Evolutionary conservation across 2,329 filamentous ascomycete genomes (phyloP), one percentile per base, ranked within the genome.

Genomic region (Graphiopsis chlorocephala): DNA sequence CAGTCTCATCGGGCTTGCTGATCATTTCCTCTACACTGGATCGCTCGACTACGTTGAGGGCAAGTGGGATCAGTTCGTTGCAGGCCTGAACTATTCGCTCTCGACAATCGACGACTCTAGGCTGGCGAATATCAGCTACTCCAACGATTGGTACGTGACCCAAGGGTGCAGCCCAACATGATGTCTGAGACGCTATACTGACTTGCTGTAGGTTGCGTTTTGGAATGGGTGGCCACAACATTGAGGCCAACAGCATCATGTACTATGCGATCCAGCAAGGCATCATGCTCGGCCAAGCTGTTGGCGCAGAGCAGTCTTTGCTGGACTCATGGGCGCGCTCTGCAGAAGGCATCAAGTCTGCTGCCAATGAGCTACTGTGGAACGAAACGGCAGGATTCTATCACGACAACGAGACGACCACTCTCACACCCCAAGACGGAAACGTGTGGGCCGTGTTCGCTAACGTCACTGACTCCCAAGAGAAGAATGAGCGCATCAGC

Each of bases 361-460:
- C 80, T 10, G 84, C 85, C 14, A 67, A 68, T 20, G 60, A 55
- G 0, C 55, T 73, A 1, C 63, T 68, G 47, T 74, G 70, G 62
- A 70, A 72, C 38, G 71, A 64, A 5, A 58, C 60, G 20, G 72
- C 71, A 23, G 72, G 74, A 7, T 72, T 75, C 7, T 80, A 78
- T 71, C 73, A 72, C 52, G 77, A 80, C 66, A 79, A 78, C 61
- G 73, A 74, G 11, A 77, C 75, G 8, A 78, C 77, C 6, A 71
- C 68, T 5, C 71, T 79, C 1, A 69, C 74, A 66, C 85, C 86
- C 0, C 86, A 90, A 75, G 86, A 88, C 67, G 85, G 78, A 6
- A 80, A 80, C 62, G 68, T 72, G 56, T 79, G 78, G 77, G 73
- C 80, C 0, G 68, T 80, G 20, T 69, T 79, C 50, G 72, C 75